These are phyloP conservation scores for Elaeis oleifera DNA, from an alignment of 202 grass and related monocot genomes.

Conservation along the genomic window DNA sequence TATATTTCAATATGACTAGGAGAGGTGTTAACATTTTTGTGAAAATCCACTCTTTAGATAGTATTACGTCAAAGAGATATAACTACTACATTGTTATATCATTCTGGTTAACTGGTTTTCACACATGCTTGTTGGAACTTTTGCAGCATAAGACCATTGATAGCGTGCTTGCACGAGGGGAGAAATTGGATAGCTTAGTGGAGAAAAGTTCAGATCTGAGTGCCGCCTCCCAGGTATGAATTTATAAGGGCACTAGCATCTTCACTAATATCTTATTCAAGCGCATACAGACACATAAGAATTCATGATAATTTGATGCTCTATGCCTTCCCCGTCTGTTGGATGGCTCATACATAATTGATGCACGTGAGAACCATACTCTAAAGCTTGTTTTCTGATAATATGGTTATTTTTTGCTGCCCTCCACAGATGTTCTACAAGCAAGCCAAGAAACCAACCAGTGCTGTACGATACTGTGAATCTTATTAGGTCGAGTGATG, in stretches of 20 bases:
- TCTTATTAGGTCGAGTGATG: background rate
- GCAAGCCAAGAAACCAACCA: conserved; percentile 91
- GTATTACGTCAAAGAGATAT: no score
- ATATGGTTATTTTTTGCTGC: background rate
- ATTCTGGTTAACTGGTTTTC: conserved; percentile 2
- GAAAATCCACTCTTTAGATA: no score
- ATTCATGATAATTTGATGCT: no score
- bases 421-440: conserved; percentile 94
- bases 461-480: conserved; percentile 74
- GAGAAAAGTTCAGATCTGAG: conserved; percentile 55
- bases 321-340: no score
- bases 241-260: background rate
- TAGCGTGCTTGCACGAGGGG: conserved; percentile 34
- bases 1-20: no score
- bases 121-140: conserved; percentile 11
- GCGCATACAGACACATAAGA: no score
- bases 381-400: background rate
- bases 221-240: conserved; percentile 36
- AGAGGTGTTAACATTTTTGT: no score
- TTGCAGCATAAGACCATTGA: conserved; percentile 58
- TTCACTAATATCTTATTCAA: no score
- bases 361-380: background rate
- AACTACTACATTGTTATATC: no score
- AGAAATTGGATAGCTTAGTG: conserved; percentile 40
- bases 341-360: no score